Conservation (phyloP, 495 filamentous ascomycete species). For the Cercophora samala region DNA sequence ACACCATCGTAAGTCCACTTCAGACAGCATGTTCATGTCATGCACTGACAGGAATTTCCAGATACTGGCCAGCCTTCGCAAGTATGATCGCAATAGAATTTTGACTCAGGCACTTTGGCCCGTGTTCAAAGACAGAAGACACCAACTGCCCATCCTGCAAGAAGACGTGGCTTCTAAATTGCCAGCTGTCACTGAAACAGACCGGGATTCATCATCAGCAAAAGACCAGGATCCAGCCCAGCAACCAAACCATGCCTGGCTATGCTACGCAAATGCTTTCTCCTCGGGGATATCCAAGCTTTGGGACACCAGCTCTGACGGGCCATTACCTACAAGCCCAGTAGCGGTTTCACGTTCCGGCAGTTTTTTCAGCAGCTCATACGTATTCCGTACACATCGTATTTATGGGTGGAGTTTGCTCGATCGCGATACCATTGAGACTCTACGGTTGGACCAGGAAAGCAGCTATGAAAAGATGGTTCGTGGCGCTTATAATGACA, state of each 20-base stretch:
- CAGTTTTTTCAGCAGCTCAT: too few relatives aligned
- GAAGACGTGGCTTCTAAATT: background rate
- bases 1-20: background rate
- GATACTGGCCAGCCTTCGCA: background rate
- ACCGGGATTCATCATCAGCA: background rate
- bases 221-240: background rate
- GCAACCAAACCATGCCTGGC: background rate
- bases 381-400: background rate
- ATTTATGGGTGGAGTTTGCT: background rate
- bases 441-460: background rate
- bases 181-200: background rate
- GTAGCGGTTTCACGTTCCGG: too few relatives aligned
- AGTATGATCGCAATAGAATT: background rate
- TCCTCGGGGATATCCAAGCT: background rate
- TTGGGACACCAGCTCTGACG: too few relatives aligned
- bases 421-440: background rate
- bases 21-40: background rate
- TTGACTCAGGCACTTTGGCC: background rate
- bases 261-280: background rate
- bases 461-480: background rate
- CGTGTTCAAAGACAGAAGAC: background rate
- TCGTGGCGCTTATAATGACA: background rate
- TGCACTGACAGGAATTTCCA: background rate
- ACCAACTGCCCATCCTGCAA: background rate
- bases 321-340: too few relatives aligned